Evolutionary conservation across 1,139 yeast species (phyloP).

Genomic region (Kurtzmaniella quercitrusa): DNA sequence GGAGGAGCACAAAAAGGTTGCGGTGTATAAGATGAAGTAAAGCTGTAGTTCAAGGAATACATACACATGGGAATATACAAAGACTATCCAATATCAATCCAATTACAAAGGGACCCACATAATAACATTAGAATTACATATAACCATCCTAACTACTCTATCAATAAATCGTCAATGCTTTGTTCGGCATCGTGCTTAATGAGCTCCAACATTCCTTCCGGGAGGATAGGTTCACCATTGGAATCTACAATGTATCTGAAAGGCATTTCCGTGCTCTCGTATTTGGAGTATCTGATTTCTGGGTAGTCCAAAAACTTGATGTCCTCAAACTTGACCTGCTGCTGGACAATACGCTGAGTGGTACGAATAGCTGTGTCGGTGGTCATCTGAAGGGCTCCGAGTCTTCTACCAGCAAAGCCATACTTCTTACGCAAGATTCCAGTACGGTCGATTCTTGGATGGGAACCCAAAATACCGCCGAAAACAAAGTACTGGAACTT

Average conservation of each 20-base stretch:
- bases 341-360: conserved; percentile 69
- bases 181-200: conserved; percentile 83
- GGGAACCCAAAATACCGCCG: conserved; percentile 96
- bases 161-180: conserved; percentile 58
- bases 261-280: conserved; percentile 97
- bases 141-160: conserved; percentile 12
- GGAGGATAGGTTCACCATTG: conserved; percentile 71
- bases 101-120: too few species aligned
- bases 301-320: conserved; percentile 89
- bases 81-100: too few species aligned
- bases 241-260: conserved; percentile 77
- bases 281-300: conserved; percentile 79
- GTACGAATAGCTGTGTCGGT: conserved; percentile 96
- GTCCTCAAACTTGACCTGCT: conserved; percentile 54
- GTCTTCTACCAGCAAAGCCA: conserved; percentile 78
- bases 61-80: too few species aligned
- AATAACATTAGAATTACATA: not conserved
- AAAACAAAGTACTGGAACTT: conserved; percentile 83
- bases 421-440: conserved; percentile 77
- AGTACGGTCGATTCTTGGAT: conserved; percentile 94
- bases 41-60: not conserved
- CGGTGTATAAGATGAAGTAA: conserved; percentile 13
- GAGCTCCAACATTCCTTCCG: conserved; percentile 85
- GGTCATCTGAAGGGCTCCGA: conserved; percentile 91
- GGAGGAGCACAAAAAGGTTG: conserved; percentile 19